Percentiles rank a stretch among this genome's conserved stretches.
Evolutionary conservation across 495 filamentous ascomycete species (phyloP).

Genomic region (Tuber calosporum): DNA sequence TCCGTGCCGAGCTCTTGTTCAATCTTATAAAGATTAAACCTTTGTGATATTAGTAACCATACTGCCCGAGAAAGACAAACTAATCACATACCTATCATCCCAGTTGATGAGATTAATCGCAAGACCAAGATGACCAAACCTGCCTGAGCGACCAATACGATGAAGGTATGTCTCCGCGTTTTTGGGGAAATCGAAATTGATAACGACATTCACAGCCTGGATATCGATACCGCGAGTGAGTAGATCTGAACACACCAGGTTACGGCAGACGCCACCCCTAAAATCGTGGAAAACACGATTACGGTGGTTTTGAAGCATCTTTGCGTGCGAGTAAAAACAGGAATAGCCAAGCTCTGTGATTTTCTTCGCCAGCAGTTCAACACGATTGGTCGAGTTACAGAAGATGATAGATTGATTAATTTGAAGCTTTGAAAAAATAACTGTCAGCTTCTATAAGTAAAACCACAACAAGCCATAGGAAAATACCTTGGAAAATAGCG

Average conservation of each 20-base stretch:
- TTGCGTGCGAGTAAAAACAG: conserved; percentile 98
- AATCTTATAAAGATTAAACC: conserved; percentile 96
- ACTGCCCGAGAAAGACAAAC: background rate
- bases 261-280: conserved; percentile 92
- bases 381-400: conserved; percentile 97
- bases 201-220: conserved; percentile 98
- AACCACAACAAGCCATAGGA: background rate
- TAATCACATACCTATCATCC: conserved; percentile 63
- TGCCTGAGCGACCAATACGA: conserved; percentile 93
- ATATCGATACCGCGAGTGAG: conserved; percentile 99
- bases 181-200: conserved; percentile 99
- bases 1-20: conserved; percentile 96
- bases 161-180: conserved; percentile 99
- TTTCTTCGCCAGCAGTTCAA: conserved; percentile 96
- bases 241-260: conserved; percentile 95
- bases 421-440: conserved; percentile 54
- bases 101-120: conserved; percentile 99
- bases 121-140: conserved; percentile 92
- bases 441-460: conserved; percentile 6
- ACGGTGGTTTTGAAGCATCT: conserved; percentile 94
- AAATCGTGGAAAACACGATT: conserved; percentile 99
- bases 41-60: conserved; percentile 21
- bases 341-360: conserved; percentile 98
- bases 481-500: conserved; percentile 75
- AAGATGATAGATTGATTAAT: conserved; percentile 99